Conservation (phyloP, 495 filamentous ascomycete genomes). For the Letharia columbiana region DNA sequence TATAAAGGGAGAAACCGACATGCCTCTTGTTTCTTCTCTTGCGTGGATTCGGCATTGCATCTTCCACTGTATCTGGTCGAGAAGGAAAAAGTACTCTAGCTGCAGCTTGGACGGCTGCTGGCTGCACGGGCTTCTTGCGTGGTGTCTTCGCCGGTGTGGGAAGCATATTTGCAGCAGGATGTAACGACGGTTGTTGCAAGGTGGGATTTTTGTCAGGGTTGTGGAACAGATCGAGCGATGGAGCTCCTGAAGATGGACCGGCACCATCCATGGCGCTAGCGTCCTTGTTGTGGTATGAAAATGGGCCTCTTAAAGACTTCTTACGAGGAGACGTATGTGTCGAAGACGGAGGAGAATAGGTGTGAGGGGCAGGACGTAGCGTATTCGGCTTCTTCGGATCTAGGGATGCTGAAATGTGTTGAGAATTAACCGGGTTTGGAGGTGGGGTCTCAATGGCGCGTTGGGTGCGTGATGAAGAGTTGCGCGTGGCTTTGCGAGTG, state of each 20-base stretch:
- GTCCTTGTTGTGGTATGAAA: constrained; percentile 9
- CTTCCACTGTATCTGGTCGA: constrained; percentile 39
- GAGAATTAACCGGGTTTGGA: constrained; percentile 21
- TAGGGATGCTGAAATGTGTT: not conserved
- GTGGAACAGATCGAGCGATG: constrained; percentile 1
- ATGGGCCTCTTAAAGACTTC: constrained; percentile 24
- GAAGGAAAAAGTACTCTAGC: constrained; percentile 66
- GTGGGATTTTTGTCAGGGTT: constrained; percentile 20
- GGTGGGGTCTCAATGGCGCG: constrained; percentile 34
- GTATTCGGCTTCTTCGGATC: constrained; percentile 6
- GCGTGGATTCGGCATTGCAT: constrained; percentile 51
- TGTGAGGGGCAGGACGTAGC: constrained; percentile 18
- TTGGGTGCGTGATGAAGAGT: constrained; percentile 36
- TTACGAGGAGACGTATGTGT: constrained; percentile 43
- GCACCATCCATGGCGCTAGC: constrained; percentile 9
- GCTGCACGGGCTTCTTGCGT: constrained; percentile 53
- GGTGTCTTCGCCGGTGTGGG: constrained; percentile 92
- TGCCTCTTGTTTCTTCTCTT: constrained; percentile 50
- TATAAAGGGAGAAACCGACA: constrained; percentile 59
- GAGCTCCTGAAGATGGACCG: not conserved
- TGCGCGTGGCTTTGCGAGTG: constrained; percentile 41
- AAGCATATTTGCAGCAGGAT: constrained; percentile 45
- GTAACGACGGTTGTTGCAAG: constrained; percentile 19
- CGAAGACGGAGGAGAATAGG: constrained; percentile 42
- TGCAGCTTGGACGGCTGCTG: constrained; percentile 51